Base-by-base conservation (phyloP, 106 monocot species). In the Cymbidium sinense region DNA sequence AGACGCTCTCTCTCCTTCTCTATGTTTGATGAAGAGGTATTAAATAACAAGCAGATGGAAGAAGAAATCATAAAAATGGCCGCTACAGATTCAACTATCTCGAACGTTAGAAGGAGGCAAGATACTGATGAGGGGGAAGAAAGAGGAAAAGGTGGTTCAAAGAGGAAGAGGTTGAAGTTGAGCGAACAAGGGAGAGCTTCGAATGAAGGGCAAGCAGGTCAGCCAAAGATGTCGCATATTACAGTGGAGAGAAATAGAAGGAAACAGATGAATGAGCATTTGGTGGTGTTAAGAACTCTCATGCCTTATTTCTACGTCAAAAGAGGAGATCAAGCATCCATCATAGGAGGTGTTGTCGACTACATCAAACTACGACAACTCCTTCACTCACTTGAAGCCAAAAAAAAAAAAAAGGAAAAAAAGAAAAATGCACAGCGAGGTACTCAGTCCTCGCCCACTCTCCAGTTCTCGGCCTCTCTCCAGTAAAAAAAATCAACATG, bases 281-380 rank as follows among this genome's bases (percentile, higher is more conserved):
- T 86, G 44, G 30, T 80, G 19, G 85, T 87, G 65, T 83, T 90
- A 1, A 77, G 85, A 4, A 86, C 87, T 0, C 70, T 95, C 75
- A 95, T 95, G 95, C 95, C 95, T 13, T 91, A 88, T 76, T 95
- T 95, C 86, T 95, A 95, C 76, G 95, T 91, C 20, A 95, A 95
- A 76, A 87, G 95, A 78, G 93, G 90, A 72, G 93, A 93, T 79
- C 94, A 94, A 84, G 95, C 95, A 78, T 95, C 95, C 9, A 91
- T 95, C 61, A 91, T 95, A 35, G 95, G 92, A 75, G 95, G 95
- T 29, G 95, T 92, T 7, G 92, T 95, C 0, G 95, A 92, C 31
- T 95, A 92, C 86, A 92, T 95, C 86, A 95, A 89, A 70, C 79
- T 95, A 19, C 95, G 92, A 35, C 95, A 91, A 75, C 80, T 95